Evolutionary conservation across 2,329 filamentous ascomycete species (phyloP).

Genomic region (Trichoderma harzianum): DNA sequence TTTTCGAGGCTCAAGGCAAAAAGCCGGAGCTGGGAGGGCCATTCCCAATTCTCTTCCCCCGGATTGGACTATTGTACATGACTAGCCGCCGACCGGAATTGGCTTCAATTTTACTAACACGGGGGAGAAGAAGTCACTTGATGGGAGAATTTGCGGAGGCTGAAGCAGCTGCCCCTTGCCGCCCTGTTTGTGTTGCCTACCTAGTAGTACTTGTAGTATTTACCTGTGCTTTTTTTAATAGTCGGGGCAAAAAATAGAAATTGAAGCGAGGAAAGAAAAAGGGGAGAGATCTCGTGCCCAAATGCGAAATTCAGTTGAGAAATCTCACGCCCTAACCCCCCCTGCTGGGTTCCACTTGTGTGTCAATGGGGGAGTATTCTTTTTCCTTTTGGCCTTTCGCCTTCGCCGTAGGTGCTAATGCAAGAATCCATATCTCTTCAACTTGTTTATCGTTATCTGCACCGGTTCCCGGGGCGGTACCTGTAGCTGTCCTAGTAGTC

Average conservation of each 20-base stretch:
- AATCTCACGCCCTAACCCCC: not conserved
- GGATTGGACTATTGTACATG: not conserved
- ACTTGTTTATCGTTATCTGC: not conserved
- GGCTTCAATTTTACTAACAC: not conserved
- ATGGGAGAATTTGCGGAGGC: not conserved
- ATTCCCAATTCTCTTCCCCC: not conserved
- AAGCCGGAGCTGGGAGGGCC: not conserved
- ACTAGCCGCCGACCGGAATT: not conserved
- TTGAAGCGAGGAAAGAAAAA: not conserved
- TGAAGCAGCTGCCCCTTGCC: not conserved
- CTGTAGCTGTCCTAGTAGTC: not conserved
- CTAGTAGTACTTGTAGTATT: not conserved
- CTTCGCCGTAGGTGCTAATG: not conserved
- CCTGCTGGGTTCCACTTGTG: not conserved
- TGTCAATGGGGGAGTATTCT: not conserved
- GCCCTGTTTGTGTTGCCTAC: not conserved
- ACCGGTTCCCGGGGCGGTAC: not conserved
- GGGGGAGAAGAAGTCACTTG: not conserved
- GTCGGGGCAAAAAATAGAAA: not conserved
- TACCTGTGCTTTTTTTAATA: not conserved
- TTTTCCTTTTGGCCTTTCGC: not conserved
- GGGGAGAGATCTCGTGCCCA: conserved; percentile 8
- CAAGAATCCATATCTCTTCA: not conserved
- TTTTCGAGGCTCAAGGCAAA: not conserved
- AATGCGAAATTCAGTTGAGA: not conserved